Evolutionary conservation across 2,329 filamentous ascomycete genomes (phyloP).

Genomic region (Calonectria pauciramosa): DNA sequence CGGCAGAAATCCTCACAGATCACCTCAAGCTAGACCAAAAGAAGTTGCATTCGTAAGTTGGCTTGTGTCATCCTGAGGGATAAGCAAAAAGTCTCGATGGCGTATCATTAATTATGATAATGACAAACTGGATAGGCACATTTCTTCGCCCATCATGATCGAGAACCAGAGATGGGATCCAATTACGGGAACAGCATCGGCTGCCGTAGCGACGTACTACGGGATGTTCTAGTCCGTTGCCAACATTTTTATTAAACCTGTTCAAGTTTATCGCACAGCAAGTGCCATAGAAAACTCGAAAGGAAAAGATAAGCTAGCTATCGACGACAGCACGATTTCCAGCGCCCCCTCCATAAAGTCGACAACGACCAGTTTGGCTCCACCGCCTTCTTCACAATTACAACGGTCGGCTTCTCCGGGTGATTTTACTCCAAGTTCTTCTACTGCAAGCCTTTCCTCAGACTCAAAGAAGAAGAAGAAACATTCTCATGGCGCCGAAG

Average conservation of each 20-base stretch:
- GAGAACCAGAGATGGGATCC: slow-evolving; percentile 36
- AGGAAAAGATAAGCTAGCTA: not conserved
- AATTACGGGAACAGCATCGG: slow-evolving; percentile 18
- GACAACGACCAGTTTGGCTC: not conserved
- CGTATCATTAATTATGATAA: not conserved
- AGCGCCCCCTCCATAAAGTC: not conserved
- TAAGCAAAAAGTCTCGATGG: no score
- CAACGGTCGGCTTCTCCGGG: not conserved
- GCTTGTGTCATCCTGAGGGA: not conserved
- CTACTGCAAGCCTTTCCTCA: not conserved
- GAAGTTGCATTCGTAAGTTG: slow-evolving; percentile 12
- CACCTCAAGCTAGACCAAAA: slow-evolving; percentile 25
- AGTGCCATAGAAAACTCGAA: not conserved
- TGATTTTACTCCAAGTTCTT: not conserved
- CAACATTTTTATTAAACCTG: slow-evolving; percentile 23
- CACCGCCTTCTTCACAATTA: not conserved
- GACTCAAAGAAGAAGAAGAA: not conserved
- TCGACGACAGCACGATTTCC: not conserved
- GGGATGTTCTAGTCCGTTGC: slow-evolving; percentile 20
- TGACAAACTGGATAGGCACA: slow-evolving; percentile 2
- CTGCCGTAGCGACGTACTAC: not conserved
- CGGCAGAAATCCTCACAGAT: slow-evolving; percentile 25
- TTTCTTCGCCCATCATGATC: slow-evolving; percentile 6
- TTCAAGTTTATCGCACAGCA: slow-evolving; percentile 28
- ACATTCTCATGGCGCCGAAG: not conserved